Evolutionary conservation across 2,329 filamentous ascomycete species (phyloP).

Genomic region (Helotiales sp.): DNA sequence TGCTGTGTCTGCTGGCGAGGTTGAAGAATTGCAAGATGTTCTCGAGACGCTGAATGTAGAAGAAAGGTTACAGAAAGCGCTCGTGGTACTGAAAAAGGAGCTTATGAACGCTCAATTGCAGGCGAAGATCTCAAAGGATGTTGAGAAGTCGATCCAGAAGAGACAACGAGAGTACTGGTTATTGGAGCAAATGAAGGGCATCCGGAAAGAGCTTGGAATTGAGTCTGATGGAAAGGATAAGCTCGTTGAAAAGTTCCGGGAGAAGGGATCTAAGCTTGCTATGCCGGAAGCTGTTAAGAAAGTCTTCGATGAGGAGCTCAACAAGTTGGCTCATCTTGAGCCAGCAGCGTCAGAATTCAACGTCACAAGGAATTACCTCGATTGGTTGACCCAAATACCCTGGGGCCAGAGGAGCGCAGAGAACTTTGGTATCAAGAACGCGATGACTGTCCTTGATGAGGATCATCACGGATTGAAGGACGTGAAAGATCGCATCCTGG

Average conservation of each 20-base stretch:
- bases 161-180: conserved; percentile 97
- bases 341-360: conserved; percentile 98
- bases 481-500: conserved; percentile 96
- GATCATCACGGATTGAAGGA: conserved; percentile 97
- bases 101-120: conserved; percentile 97
- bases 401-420: conserved; percentile 95
- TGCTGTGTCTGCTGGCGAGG: conserved; percentile 91
- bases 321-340: conserved; percentile 93
- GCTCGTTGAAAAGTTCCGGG: conserved; percentile 94
- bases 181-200: conserved; percentile 99
- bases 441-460: conserved; percentile 86
- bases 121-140: conserved; percentile 96
- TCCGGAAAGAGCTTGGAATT: conserved; percentile 89
- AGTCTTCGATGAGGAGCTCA: conserved; percentile 97
- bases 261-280: conserved; percentile 87
- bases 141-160: conserved; percentile 96
- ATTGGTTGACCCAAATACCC: conserved; percentile 97
- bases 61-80: conserved; percentile 85
- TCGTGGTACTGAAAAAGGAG: conserved; percentile 95
- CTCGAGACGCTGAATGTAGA: conserved; percentile 88
- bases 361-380: conserved; percentile 95
- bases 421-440: conserved; percentile 94
- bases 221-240: conserved; percentile 99
- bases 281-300: conserved; percentile 98
- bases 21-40: conserved; percentile 89